Evolutionary conservation across 2,329 filamentous ascomycete species (phyloP).

Genomic region (Trichoderma sp.): DNA sequence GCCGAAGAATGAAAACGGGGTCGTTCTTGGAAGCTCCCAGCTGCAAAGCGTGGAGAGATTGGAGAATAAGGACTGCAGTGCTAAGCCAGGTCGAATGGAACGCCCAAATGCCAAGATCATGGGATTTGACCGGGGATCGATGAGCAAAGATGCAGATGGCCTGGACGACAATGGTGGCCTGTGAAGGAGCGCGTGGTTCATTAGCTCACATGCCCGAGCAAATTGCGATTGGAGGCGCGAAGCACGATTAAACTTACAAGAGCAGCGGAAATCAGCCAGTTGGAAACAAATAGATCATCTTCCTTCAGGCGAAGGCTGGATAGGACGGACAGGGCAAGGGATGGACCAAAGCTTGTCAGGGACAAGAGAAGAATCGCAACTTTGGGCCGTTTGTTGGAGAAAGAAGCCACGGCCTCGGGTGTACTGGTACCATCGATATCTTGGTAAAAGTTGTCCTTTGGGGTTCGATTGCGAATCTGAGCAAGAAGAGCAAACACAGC

Average conservation of each 20-base stretch:
- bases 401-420: constrained; percentile 58
- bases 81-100: constrained; percentile 48
- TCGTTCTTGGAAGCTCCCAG: constrained; percentile 34
- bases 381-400: constrained; percentile 60
- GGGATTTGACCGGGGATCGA: constrained; percentile 50
- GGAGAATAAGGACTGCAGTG: constrained; percentile 42
- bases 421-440: constrained; percentile 70
- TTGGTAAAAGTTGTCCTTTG: constrained; percentile 54
- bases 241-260: constrained; percentile 55
- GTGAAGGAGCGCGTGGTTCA: background rate
- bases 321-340: constrained; percentile 55
- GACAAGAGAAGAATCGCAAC: constrained; percentile 53
- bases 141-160: constrained; percentile 47
- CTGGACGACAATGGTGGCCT: constrained; percentile 54
- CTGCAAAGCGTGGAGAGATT: constrained; percentile 40
- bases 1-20: constrained; percentile 45
- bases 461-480: constrained; percentile 36
- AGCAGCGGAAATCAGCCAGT: constrained; percentile 57
- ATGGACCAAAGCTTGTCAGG: constrained; percentile 50
- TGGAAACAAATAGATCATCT: constrained; percentile 47
- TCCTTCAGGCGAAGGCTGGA: constrained; percentile 38
- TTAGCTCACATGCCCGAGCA: background rate
- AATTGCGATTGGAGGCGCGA: background rate
- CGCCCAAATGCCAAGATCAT: constrained; percentile 52
- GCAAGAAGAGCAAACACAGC: constrained; percentile 34